Evolutionary conservation across 2,329 filamentous ascomycete species (phyloP), one percentile per base, ranked within the genome.

Genomic region (Penicillium sp.): DNA sequence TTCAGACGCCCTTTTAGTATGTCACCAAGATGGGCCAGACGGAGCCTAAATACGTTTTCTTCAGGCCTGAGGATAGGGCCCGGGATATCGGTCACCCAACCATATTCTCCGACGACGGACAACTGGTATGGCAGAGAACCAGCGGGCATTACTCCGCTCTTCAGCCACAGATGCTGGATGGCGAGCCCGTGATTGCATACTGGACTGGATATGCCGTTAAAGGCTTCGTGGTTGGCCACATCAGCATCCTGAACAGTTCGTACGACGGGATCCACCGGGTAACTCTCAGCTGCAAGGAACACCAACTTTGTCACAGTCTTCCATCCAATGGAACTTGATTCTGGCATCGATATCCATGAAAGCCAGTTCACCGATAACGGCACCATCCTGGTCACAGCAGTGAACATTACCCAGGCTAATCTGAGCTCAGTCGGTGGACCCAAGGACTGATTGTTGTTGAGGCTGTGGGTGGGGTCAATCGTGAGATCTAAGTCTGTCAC

Each of bases 261-360:
- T 72, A 73, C 43, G 62, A 62, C 15, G 64, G 64, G 42, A 71
- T 72, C 55, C 58, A 71, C 50, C 68, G 60, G 20, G 67, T 72
- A 3, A 69, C 63, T 4, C 42, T 71, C 34, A 54, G 55, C 31
- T 60, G 59, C 39, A 60, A 67, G 35, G 39, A 62, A 12, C 58
- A 64, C 42, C 20, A 63, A 61, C 5, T 62, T 67, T 11, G 54
- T 67, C 25, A 66, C 63, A 1, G 51, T 57, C 22, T 61, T 66
- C 22, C 62, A 67, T n/a, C 54, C 63, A 31, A 59, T 61, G 38
- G 25, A 49, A 12, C 64, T 63, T 11, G 39, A 55, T 15, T 70
- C 66, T 3, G 69, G 66, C 47, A 66, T 70, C 47, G 70, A 74
- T 55, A 56, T 72, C 22, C 71, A 73, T 37, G 69, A 73, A 51